Evolutionary conservation across 2,329 filamentous ascomycete genomes (phyloP).

Genomic region (Didymella sp.): DNA sequence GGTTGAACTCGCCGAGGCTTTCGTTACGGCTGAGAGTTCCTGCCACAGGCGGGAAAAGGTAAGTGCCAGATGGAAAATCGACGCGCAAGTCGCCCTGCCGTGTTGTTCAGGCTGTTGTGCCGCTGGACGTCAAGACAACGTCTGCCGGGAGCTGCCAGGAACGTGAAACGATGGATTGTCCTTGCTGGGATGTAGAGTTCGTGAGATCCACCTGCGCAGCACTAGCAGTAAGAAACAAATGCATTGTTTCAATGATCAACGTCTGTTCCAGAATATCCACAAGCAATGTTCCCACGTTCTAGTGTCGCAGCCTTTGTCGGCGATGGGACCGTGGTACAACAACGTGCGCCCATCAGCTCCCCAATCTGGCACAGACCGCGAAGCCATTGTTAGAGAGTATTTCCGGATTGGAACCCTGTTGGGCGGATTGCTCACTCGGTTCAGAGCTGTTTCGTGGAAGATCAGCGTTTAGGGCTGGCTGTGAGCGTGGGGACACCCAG

Average conservation of each 20-base stretch:
- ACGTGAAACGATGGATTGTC: conserved; percentile 37
- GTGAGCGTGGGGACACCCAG: conserved; percentile 27
- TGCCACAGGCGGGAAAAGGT: not conserved
- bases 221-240: conserved; percentile 5
- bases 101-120: conserved; percentile 4
- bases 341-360: conserved; percentile 8
- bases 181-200: conserved; percentile 20
- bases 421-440: conserved; percentile 18
- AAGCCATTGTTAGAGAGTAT: conserved; percentile 14
- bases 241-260: conserved; percentile 23
- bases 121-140: conserved; percentile 12
- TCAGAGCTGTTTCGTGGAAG: conserved; percentile 21
- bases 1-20: conserved; percentile 30
- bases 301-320: conserved; percentile 3
- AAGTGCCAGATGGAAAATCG: not conserved
- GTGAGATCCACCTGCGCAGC: conserved; percentile 10
- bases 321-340: conserved; percentile 8
- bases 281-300: conserved; percentile 2
- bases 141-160: conserved; percentile 15
- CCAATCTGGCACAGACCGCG: conserved; percentile 16
- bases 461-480: conserved; percentile 30
- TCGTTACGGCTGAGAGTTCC: conserved; percentile 17
- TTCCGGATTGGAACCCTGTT: conserved; percentile 18
- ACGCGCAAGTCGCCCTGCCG: not conserved
- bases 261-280: conserved; percentile 13